Base-by-base conservation (phyloP, 164 flowering plant species). In the Taxillus chinensis region DNA sequence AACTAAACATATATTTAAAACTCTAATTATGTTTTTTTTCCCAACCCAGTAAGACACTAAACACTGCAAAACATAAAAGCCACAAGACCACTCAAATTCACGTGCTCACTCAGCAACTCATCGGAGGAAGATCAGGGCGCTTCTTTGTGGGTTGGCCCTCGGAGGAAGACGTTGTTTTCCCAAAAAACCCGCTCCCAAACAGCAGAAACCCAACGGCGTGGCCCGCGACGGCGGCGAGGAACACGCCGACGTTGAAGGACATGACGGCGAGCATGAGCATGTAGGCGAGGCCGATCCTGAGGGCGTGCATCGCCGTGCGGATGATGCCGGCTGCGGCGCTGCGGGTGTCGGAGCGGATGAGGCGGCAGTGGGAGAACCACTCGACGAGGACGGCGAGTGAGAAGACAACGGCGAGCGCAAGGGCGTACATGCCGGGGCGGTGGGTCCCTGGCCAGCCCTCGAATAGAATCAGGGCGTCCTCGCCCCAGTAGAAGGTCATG, bases 401-500 rank as follows among this genome's bases (percentile, higher is more conserved):
- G 42, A 75, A 77, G 60, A 69, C 57, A 57, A 77, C 41, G 5
- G 73, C 8, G 49, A 80, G 37, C 48, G 76, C 57, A 16, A 75
- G 8, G 0, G 11, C 65, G 55, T 75, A 80, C 80, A 80, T 80
- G 67, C 73, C 74, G 41, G 67, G 0, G 16, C 60, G 10, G 16
- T 58, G 10, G 0, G 45, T 53, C 0, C 79, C 85, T 2, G 82
- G 85, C 82, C 85, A 81, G 3, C 72, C 70, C 6, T 63, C 3
- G 77, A 82, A 82, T 39, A 81, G 72, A 3, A 81, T 63, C 57
- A 59, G 67, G 14, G 73, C 72, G 43, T 75, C 45, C n/a, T 49
- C 68, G n/a, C 86, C 81, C 85, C 85, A 81, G 68, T 63, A 79
- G 71, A 81, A 81, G 48, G 81, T 72, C 83, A 77, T 75, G 71